Evolutionary conservation across 1,284 basidiomycete genomes (phyloP).

Genomic region (Stygiomarasmius scandens): DNA sequence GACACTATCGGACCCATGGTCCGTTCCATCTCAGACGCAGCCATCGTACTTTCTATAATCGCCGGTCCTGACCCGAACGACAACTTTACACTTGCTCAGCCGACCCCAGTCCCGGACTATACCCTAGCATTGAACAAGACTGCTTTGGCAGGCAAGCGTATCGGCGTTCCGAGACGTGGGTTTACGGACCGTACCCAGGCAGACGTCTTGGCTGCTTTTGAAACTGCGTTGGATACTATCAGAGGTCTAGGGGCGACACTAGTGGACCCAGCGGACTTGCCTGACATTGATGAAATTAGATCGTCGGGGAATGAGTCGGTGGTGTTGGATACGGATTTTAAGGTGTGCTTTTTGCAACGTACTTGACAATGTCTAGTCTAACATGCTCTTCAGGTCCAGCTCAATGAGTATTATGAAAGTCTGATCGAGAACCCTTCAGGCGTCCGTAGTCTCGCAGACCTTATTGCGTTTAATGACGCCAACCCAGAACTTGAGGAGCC

Average conservation of each 20-base stretch:
- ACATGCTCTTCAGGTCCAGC: constrained; percentile 42
- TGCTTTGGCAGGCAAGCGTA: constrained; percentile 56
- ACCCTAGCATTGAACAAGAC: constrained; percentile 50
- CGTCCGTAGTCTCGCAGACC: constrained; percentile 53
- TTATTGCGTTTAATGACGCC: constrained; percentile 58
- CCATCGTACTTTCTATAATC: constrained; percentile 59
- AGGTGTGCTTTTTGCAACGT: no score
- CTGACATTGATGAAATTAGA: constrained; percentile 55
- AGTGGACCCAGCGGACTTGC: constrained; percentile 64
- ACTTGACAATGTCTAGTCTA: no score
- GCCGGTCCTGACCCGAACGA: constrained; percentile 63
- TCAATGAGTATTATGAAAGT: constrained; percentile 48
- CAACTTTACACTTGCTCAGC: constrained; percentile 63
- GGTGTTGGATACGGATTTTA: constrained; percentile 60
- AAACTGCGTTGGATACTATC: constrained; percentile 50
- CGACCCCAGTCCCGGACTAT: constrained; percentile 55
- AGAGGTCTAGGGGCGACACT: constrained; percentile 57
- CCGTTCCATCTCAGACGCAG: constrained; percentile 61
- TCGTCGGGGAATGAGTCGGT: constrained; percentile 54
- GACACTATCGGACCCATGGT: constrained; percentile 68
- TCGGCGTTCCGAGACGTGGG: constrained; percentile 58
- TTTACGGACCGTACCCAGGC: constrained; percentile 49
- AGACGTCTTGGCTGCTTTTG: constrained; percentile 48
- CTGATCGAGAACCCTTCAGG: constrained; percentile 54
- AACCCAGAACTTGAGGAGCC: constrained; percentile 54